Base-by-base conservation (phyloP, 108 stramenopile species). In the Nannochloropsis gaditana region DNA sequence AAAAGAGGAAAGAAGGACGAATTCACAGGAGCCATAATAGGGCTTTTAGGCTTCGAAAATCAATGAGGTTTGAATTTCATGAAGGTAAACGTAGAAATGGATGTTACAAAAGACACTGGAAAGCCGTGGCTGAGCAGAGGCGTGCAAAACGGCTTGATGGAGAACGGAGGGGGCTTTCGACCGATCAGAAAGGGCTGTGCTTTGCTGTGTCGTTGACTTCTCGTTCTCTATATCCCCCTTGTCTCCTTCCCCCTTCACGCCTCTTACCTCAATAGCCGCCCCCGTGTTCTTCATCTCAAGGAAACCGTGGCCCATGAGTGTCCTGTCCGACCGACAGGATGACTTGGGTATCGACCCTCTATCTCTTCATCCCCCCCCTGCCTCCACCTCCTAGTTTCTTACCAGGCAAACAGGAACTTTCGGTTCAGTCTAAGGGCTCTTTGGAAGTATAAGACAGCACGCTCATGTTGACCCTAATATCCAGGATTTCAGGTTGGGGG, bases 301-400 rank as follows among this genome's bases (percentile, higher is more conserved):
- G 86, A 94, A 97, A 90, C 97, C 98, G 87, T 99, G 98, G 44
- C 98, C 98, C 92, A 98, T 94, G 43, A 99, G 87, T 9, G 97
- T 99, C 59, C 59, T 73, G 59, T 8, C 59, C 3, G n/a, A 73
- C 19, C 59, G 59, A n/a, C 31, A 73, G 59, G 8, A 50, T 4
- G 3, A 73, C 19, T 4, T 73, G 59, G 59, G n/a, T 15, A 8
- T 73, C 3, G 59, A 73, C 59, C 59, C 59, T 50, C 47, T 50
- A 10, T 50, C 1, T 11, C 47, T 10, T 50, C 47, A 10, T 50
- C 47, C 47, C 47, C 59, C n/a, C 59, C 59, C 2, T 73, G 19
- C 59, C 59, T 73, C 8, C 59, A 15, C 3, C 59, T 8, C 59
- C 59, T 2, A 4, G 19, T n/a, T 73, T n/a, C 8, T 6, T 73